Conservation (phyloP, 805 yeast species). For the Sugiyamaella chiloensis region DNA sequence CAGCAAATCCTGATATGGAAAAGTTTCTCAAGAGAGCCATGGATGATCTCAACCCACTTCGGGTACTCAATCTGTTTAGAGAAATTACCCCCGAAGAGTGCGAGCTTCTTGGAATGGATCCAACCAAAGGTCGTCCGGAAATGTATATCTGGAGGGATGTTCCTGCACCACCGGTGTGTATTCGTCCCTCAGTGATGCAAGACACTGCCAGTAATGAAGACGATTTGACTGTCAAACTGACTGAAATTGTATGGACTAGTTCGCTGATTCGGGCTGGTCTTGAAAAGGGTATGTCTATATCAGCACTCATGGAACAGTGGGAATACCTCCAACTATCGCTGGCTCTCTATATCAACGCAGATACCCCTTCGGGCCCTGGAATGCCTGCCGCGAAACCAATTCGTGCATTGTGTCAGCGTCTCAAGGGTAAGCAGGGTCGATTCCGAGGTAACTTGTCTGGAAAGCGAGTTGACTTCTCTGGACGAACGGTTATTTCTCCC, state of each 20-base stretch:
- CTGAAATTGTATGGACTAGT: constrained; percentile 97
- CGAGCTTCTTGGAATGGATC: constrained; percentile 86
- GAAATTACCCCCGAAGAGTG: constrained; percentile 84
- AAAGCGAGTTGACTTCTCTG: constrained; percentile 97
- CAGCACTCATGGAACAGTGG: constrained; percentile 98
- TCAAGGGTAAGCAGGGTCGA: constrained; percentile 98
- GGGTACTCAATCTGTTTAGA: constrained; percentile 81
- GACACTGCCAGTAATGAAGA: constrained; percentile 93
- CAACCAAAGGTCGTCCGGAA: constrained; percentile 89
- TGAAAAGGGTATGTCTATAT: constrained; percentile 90
- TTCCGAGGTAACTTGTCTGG: constrained; percentile 98
- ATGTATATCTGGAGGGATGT: constrained; percentile 94
- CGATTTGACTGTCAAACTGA: constrained; percentile 90
- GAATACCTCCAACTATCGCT: constrained; percentile 92
- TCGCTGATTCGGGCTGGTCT: constrained; percentile 91
- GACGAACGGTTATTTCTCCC: constrained; percentile 97
- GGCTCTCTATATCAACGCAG: constrained; percentile 97
- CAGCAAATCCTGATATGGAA: constrained; percentile 82
- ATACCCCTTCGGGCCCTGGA: constrained; percentile 65
- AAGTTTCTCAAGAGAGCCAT: constrained; percentile 79
- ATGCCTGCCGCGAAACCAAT: constrained; percentile 62
- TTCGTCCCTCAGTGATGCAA: constrained; percentile 96
- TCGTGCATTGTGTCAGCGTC: constrained; percentile 93
- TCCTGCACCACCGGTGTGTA: constrained; percentile 99
- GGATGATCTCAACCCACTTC: constrained; percentile 92